Evolutionary conservation across 1,139 yeast genomes (phyloP), one percentile per base, ranked within the genome.

Genomic region (Magnusiomyces ingens): DNA sequence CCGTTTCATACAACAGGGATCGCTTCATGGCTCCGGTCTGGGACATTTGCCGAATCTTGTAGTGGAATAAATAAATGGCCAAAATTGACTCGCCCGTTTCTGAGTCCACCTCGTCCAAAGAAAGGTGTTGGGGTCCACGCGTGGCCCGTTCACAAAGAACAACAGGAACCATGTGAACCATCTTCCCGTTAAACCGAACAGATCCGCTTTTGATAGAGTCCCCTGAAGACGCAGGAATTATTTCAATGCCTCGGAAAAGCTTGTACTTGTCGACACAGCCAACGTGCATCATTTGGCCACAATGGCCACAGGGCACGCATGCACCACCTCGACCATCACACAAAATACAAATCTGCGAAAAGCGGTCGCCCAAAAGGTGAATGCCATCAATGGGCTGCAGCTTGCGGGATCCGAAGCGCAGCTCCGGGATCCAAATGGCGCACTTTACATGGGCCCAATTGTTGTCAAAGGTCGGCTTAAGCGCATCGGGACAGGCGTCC

Each of bases 381-480:
- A 65, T 61, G 4, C 63, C 66, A 37, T 64, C 65, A 2, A 78
- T 68, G 0, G 84, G 84, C 55, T 80, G 82, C 53, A 80, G 67
- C 1, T 65, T 55, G 1, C 60, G 57, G 0, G 73, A 55, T 56
- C 74, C 69, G 63, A 77, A 79, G 21, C 66, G 67, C 13, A 77
- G 65, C 21, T 67, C 70, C 0, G 74, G 68, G 13, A 68, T 73
- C 66, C 83, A 83, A 0, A 87, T 55, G 0, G 94, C 85, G 69
- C 99, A 91, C 3, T 81, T 60, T 5, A 85, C 72, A 70, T 91
- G 98, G 42, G 85, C 83, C 98, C 98, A 91, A 55, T 75, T 75
- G 1, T 88, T 86, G 37, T 77, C 80, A 15, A 67, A 62, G 0
- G 95, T 82, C n/a, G 89, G 77, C 62, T 86, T 87, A 61, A 90